Evolutionary conservation across 208 protist genomes (phyloP).

Genomic region (Trypanosoma theileri): DNA sequence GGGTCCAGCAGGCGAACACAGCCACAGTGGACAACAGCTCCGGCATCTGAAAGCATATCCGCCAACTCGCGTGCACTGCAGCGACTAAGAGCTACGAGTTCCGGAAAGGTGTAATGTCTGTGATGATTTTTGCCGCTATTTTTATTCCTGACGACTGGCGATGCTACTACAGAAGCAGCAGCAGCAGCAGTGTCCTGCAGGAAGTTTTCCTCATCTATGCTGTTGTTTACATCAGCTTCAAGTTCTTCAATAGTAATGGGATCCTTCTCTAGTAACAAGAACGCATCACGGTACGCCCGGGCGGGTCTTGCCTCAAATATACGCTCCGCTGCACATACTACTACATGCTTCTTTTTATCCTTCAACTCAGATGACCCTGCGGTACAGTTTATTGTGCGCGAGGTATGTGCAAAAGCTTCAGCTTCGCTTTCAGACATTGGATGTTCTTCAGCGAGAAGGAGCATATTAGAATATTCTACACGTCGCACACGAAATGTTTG

Average conservation of each 20-base stretch:
- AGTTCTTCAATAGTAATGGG: slow-evolving; percentile 55
- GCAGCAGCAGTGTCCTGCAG: too few species aligned
- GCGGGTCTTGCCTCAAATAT: slow-evolving; percentile 47
- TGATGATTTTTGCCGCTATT: background rate
- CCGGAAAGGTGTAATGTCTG: slow-evolving; percentile 40
- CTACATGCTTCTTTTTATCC: slow-evolving; percentile 28
- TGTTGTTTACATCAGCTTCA: slow-evolving; percentile 23
- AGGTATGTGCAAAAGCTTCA: background rate
- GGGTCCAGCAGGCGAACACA: slow-evolving; percentile 58
- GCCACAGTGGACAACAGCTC: slow-evolving; percentile 56
- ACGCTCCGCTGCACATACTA: slow-evolving; percentile 41
- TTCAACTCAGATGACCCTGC: background rate
- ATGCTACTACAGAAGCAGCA: too few species aligned
- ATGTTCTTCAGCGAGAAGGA: slow-evolving; percentile 47
- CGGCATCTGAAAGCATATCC: slow-evolving; percentile 23
- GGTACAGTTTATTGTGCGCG: background rate
- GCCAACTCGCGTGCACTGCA: slow-evolving; percentile 63
- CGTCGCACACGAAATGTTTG: slow-evolving; percentile 46
- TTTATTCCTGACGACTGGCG: too few species aligned
- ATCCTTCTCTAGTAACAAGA: slow-evolving; percentile 29
- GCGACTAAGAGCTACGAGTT: slow-evolving; percentile 36
- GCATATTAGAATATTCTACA: slow-evolving; percentile 81
- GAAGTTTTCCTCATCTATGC: too few species aligned
- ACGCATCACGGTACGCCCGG: slow-evolving; percentile 32
- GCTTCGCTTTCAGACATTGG: slow-evolving; percentile 18